phyloP scores from a whole-genome alignment of 352 stramenopile genomes.

The Globisporangium solare region DNA sequence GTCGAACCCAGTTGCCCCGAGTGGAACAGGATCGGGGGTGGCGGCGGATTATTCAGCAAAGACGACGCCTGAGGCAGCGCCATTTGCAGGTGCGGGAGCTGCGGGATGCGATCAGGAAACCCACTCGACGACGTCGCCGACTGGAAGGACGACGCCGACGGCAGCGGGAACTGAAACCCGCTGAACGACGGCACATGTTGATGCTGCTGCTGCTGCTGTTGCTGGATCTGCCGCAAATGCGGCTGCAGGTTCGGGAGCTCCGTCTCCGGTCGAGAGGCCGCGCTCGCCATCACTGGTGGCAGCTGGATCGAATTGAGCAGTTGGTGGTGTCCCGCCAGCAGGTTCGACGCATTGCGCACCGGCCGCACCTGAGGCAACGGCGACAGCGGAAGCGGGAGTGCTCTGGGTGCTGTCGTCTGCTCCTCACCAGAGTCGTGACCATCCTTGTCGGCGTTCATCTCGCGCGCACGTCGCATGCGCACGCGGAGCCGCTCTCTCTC shows the following conservation, averaged over 20 bases:
- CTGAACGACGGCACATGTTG: conserved; percentile 9
- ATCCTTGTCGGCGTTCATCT: conserved; percentile 10
- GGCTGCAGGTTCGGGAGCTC: conserved; percentile 21
- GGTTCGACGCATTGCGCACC: conserved; percentile 10
- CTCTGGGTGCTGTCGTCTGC: too few relatives aligned
- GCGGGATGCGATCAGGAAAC: conserved; percentile 28
- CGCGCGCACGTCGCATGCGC: conserved; percentile 23
- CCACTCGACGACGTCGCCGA: conserved; percentile 14
- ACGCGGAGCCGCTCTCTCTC: conserved; percentile 45
- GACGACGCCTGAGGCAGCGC: conserved; percentile 41
- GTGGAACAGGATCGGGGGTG: conserved; percentile 27
- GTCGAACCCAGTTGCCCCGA: conserved; percentile 1
- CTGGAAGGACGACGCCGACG: conserved; percentile 15
- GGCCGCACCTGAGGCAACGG: conserved; percentile 1
- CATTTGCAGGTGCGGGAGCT: conserved; percentile 48
- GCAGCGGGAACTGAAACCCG: conserved; percentile 33
- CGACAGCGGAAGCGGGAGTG: not conserved
- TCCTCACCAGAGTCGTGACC: not conserved
- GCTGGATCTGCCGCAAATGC: conserved; percentile 17
- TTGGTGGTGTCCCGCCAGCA: conserved; percentile 8
- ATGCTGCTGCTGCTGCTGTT: conserved; percentile 2
- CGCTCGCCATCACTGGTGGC: conserved; percentile 1
- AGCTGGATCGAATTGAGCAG: conserved; percentile 5
- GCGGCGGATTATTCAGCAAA: conserved; percentile 34
- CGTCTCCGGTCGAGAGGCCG: conserved; percentile 6